Percentiles rank a stretch among this genome's conserved stretches.
These are phyloP conservation scores for Garcileccinum viscosum DNA, from an alignment of 1,284 basidiomycete species.

Conservation along the genomic window DNA sequence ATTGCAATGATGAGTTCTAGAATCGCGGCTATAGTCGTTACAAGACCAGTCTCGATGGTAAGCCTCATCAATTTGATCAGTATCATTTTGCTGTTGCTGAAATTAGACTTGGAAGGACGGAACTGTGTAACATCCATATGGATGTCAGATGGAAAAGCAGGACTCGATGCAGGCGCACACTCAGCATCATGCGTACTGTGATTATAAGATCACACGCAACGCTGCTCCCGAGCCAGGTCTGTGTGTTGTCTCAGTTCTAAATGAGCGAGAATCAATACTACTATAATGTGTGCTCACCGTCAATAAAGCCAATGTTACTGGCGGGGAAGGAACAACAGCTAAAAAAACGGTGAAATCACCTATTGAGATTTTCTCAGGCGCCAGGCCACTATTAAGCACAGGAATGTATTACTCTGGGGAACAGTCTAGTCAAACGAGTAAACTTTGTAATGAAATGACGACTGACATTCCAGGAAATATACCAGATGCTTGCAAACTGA, in stretches of 20 bases:
- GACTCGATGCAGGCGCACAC: background rate
- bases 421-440: background rate
- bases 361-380: no score
- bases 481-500: background rate
- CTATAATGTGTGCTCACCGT: background rate
- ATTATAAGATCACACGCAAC: background rate
- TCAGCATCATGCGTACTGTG: background rate
- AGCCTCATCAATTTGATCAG: background rate
- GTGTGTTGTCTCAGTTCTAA: background rate
- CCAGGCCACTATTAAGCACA: no score
- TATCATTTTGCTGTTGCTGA: background rate
- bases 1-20: background rate
- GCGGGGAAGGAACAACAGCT: background rate
- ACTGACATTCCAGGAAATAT: background rate
- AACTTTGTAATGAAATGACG: background rate
- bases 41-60: background rate
- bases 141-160: background rate
- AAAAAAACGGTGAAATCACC: no score
- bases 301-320: background rate
- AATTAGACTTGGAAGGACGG: background rate
- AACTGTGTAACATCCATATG: background rate
- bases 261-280: background rate
- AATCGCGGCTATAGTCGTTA: background rate
- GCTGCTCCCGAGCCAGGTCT: background rate
- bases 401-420: background rate